Conservation (phyloP, 2,329 filamentous ascomycete species). For the Penicillium expansum region DNA sequence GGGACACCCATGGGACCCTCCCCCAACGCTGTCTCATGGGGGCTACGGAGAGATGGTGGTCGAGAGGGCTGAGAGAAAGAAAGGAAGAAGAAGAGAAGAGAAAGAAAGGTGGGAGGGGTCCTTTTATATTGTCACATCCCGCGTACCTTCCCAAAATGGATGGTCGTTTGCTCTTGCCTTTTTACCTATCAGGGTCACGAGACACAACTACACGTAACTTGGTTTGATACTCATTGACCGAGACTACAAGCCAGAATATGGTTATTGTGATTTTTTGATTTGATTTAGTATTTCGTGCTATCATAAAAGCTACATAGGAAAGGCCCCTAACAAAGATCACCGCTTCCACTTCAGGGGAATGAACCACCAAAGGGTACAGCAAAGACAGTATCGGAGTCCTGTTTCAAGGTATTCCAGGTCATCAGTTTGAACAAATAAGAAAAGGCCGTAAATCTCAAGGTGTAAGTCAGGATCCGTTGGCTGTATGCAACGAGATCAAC, state of each 20-base stretch:
- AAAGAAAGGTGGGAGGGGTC: too few relatives aligned
- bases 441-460: slow-evolving; percentile 6
- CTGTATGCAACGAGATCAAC: slow-evolving; percentile 5
- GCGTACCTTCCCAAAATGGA: neutral
- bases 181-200: neutral
- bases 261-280: neutral
- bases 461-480: neutral
- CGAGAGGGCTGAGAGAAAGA: neutral
- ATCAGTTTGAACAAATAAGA: slow-evolving; percentile 10
- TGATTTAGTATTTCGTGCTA: neutral
- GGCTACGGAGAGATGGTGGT: neutral
- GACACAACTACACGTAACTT: too few relatives aligned
- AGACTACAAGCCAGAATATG: neutral
- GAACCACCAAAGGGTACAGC: neutral
- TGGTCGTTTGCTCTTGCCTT: neutral
- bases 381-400: neutral
- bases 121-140: neutral
- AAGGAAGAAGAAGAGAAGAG: neutral
- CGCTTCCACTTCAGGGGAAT: neutral
- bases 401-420: slow-evolving; percentile 12
- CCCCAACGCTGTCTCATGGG: neutral
- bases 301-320: slow-evolving; percentile 1
- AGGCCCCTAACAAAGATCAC: neutral
- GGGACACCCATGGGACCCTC: neutral
- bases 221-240: too few relatives aligned